Base-by-base conservation (phyloP, 495 filamentous ascomycete species). In the Talaromyces stipitatus region DNA sequence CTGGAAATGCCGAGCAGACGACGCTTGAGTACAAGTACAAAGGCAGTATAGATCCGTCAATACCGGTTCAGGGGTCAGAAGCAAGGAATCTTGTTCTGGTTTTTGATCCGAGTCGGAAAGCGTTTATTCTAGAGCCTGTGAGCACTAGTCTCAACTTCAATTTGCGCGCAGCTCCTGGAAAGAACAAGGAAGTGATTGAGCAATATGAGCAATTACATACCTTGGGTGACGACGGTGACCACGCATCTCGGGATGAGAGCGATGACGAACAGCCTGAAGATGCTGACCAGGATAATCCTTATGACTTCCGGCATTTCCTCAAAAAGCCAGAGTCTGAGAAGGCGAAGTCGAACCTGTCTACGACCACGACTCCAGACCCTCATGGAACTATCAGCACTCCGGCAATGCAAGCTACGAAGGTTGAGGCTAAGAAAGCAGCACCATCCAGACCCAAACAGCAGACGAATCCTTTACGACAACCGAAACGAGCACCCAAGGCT, bases 251-350 rank as follows among this genome's bases (percentile, higher is more conserved):
- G 1, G 72, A 74, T 45, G 75, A 80, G 55, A 71, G 67, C 30
- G 60, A 72, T 16, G 75, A 75, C 22, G 74, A 76, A 52, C 73
- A 72, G 9, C 69, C 67, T 23, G 74, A 72, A 12, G 68, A 67
- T 24, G 72, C 80, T 1, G 80, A 82, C 54, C 70, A 75, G 0
- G 67, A 70, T 58, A 84, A 84, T 53, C 81, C 81, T 14, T 84
- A 78, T 55, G 80, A 84, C 63, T 83, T 73, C 61, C 78, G 81
- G 9, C 81, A 84, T 61, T 84, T 83, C 60, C 75, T 83, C 33
- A 69, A 66, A 26, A 72, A 77, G 57, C 61, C 62, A 16, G 66
- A 71, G 48, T 66, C 61, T 5, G 66, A 70, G 36, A 66, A 68
- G 33, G 62, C 65, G 28, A 73, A 77, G 60, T 61, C 68, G 41